phyloP scores from a whole-genome alignment of 352 stramenopile species.

The Pythium aristosporum region DNA sequence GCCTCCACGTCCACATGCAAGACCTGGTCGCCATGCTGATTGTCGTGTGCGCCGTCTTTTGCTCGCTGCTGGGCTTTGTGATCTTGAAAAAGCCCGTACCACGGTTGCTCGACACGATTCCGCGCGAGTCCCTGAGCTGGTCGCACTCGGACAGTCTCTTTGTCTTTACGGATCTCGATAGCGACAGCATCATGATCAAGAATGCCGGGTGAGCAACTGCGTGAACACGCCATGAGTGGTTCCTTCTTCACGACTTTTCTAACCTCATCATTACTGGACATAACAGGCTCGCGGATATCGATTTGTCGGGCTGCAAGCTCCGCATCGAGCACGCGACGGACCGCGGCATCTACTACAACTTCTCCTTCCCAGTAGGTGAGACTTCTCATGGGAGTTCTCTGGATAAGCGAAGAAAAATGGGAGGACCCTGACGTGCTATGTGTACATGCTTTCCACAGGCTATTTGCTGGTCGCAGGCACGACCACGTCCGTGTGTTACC shows the following conservation, averaged over 20 bases:
- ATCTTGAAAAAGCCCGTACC: conserved; percentile 28
- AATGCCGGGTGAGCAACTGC: conserved; percentile 17
- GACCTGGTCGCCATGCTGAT: conserved; percentile 24
- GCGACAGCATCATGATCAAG: conserved; percentile 30
- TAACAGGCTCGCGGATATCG: conserved; percentile 20
- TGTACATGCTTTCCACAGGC: background rate
- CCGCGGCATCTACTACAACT: conserved; percentile 29
- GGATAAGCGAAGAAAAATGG: background rate
- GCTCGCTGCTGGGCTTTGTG: conserved; percentile 23
- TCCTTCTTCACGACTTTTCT: too few species aligned
- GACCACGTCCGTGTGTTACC: conserved; percentile 25
- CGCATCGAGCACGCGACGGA: conserved; percentile 21
- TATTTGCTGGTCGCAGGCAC: conserved; percentile 27
- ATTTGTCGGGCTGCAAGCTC: conserved; percentile 24
- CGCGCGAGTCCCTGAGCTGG: conserved; percentile 24
- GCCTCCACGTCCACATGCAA: conserved; percentile 16
- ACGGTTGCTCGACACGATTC: conserved; percentile 22
- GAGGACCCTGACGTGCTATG: too few species aligned
- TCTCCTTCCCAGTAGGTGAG: conserved; percentile 25
- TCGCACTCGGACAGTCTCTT: conserved; percentile 26
- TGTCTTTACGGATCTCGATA: conserved; percentile 25
- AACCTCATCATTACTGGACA: too few species aligned
- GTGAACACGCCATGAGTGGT: too few species aligned
- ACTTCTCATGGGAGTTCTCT: background rate
- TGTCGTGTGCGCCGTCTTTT: conserved; percentile 26